These are phyloP conservation scores for Fusarium dlaminii DNA, from an alignment of 2,329 filamentous ascomycete genomes.

Conservation along the genomic window DNA sequence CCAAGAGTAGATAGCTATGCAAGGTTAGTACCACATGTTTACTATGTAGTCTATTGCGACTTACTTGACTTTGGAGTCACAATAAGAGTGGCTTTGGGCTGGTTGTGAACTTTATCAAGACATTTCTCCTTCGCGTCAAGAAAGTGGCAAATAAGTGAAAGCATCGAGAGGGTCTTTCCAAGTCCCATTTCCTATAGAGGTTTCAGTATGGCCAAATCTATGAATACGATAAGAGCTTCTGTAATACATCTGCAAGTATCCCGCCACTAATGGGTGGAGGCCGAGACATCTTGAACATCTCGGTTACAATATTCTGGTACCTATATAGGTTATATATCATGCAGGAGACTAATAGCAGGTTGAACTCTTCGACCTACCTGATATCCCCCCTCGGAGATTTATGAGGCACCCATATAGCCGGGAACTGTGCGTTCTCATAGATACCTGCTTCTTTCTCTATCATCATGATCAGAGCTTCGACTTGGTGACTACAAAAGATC, in stretches of 20 bases:
- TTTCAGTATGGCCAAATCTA: background rate
- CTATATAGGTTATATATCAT: background rate
- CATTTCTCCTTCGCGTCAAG: background rate
- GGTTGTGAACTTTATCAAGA: background rate
- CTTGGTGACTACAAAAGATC: background rate
- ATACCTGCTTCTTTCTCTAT: background rate
- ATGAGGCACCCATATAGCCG: background rate
- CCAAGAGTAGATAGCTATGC: background rate
- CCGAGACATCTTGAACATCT: background rate
- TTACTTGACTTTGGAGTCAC: background rate
- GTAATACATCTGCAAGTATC: slow-evolving; percentile 45
- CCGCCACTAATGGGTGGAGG: slow-evolving; percentile 34
- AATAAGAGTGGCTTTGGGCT: background rate
- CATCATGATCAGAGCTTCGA: slow-evolving; percentile 1
- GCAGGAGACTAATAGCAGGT: background rate
- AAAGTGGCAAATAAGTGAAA: background rate
- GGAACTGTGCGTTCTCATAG: background rate
- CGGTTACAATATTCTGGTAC: background rate
- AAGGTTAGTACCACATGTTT: background rate
- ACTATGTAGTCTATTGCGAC: background rate
- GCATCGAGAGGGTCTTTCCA: background rate
- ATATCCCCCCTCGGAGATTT: background rate
- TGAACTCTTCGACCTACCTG: background rate
- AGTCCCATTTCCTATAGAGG: background rate
- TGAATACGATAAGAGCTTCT: background rate